Evolutionary conservation across 2,329 filamentous ascomycete species (phyloP), one percentile per base, ranked within the genome.

Genomic region (Tetracladium maxilliforme): DNA sequence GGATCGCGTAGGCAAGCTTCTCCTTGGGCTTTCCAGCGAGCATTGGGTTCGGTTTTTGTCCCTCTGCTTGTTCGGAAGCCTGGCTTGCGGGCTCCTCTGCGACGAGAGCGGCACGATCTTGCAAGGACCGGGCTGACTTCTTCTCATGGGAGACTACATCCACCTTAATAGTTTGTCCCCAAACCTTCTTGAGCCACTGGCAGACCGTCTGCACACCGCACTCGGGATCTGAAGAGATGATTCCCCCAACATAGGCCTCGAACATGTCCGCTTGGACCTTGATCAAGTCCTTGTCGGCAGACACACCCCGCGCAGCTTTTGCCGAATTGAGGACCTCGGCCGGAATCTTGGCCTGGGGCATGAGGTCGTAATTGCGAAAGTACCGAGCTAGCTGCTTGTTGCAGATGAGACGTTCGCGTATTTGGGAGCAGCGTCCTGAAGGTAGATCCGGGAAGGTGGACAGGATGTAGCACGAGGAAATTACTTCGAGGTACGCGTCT

Each of bases 211-310:
- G 33, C 23, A 77, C 64, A 2, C 86, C 84, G 23, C 68, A 45
- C 4, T 54, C 48, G 0, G 70, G 60, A 38, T 83, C 67, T 2
- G 75, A 72, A 3, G 82, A 53, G 17, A 92, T 64, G 6, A 86
- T 52, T 4, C 78, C 86, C 7, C 79, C 86, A 10, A 92, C 69
- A 38, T 92, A 94, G 0, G 87, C 79, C 47, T 95, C 87, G 39
- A 94, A 92, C 11, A 94, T 64, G 43, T 95, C 87, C 7, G 76
- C 86, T 28, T 79, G 61, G 7, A 83, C 70, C 48, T 94, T 94
- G 10, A 56, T 64, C 31, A 66, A 60, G 21, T 62, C 64, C 44
- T 64, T 73, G 43, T 42, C 49, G 28, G 41, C n/a, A n/a, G n/a
- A n/a, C n/a, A n/a, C n/a, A n/a, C n/a, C n/a, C n/a, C n/a, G n/a